phyloP scores from a whole-genome alignment of 495 filamentous ascomycete genomes.

The Neurospora africana region DNA sequence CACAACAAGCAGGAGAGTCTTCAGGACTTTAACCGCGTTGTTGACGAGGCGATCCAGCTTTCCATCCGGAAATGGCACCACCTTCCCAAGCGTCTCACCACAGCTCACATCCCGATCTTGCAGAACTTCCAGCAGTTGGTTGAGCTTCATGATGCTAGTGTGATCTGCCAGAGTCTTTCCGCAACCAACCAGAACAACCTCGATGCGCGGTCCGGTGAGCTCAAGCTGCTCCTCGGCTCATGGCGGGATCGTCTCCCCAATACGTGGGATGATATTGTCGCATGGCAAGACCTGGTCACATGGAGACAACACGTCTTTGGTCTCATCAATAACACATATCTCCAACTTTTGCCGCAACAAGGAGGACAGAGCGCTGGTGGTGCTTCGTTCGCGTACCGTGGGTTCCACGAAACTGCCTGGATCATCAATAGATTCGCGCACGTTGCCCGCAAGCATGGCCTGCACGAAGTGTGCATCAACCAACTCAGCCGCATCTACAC shows the following conservation, averaged over 20 bases:
- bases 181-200: constrained; percentile 77
- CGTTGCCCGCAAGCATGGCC: constrained; percentile 91
- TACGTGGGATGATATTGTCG: constrained; percentile 98
- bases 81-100: constrained; percentile 81
- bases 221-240: constrained; percentile 86
- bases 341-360: constrained; percentile 71
- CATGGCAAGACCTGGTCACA: constrained; percentile 97
- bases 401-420: constrained; percentile 98
- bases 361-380: constrained; percentile 59
- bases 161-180: constrained; percentile 82
- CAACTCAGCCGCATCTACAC: constrained; percentile 98
- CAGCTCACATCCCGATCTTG: constrained; percentile 88
- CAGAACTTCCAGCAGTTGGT: constrained; percentile 99
- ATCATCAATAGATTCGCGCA: constrained; percentile 99
- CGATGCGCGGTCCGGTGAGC: constrained; percentile 86
- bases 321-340: constrained; percentile 89
- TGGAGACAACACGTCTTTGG: constrained; percentile 99
- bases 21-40: constrained; percentile 75
- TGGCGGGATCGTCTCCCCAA: constrained; percentile 96
- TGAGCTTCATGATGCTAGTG: constrained; percentile 92
- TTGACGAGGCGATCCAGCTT: constrained; percentile 92
- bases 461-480: constrained; percentile 92
- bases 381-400: constrained; percentile 84
- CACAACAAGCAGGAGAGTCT: constrained; percentile 76
- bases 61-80: constrained; percentile 98